Evolutionary conservation across 2,329 filamentous ascomycete species (phyloP), one percentile per base, ranked within the genome.

Genomic region (Endocalyx cinctus): DNA sequence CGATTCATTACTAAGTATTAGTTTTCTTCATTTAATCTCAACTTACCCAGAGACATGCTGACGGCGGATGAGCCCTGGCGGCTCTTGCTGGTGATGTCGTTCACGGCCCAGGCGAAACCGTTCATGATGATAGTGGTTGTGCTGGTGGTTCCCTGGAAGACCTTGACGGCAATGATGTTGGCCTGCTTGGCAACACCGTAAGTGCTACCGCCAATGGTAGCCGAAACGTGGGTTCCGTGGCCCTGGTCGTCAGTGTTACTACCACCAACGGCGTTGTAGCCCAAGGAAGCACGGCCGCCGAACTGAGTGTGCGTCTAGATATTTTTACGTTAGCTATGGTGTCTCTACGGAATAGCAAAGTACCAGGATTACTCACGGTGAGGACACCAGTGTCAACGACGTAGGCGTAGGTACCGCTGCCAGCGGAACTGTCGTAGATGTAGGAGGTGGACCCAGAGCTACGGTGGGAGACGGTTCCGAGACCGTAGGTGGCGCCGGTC

Each of bases 351-450:
- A 23, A 23, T 8, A 23, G 20, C 8, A n/a, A n/a, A 23, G 8
- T 8, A n/a, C n/a, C 8, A 23, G 8, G 20, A 23, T 31, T 69
- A 69, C 33, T 69, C 51, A 6, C 34, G 29, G 52, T 78, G 73
- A 3, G 51, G 28, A 77, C 62, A 29, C 74, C 73, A 0, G 67
- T 74, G 53, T 78, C 74, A 33, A 78, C 55, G 25, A 78, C 54
- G 48, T 77, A 79, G 33, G 66, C 62, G 39, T 58, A 75, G 31
- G 57, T 65, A 16, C 53, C 58, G 10, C 43, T 34, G 13, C 67
- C 67, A 17, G 64, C 63, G 2, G 52, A 50, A 18, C 45, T 43
- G 40, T 70, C 62, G 44, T 69, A 70, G 28, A 55, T 38, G 46
- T 70, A 71, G 29, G 52, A 50, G 4, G 41, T 57, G 4, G 50